phyloP scores from a whole-genome alignment of 148 eudicot genomes.

The Selenicereus undatus region DNA sequence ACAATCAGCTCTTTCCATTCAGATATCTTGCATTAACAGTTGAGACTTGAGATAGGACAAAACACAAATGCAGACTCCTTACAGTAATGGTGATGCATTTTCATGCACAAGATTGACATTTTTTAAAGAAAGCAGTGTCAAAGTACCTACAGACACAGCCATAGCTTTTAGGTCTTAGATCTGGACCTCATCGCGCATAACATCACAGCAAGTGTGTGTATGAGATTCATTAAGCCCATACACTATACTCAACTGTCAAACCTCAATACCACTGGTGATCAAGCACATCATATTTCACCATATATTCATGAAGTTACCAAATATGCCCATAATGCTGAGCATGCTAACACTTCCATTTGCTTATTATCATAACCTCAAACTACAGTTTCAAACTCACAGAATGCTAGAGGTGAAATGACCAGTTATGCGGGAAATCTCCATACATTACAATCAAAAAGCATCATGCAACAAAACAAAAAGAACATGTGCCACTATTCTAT shows the following conservation, averaged over 20 bases:
- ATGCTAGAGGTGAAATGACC: neutral
- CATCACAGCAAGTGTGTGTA: neutral
- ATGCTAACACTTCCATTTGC: neutral
- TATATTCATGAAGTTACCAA: neutral
- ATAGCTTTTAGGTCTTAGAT: neutral
- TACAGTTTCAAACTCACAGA: constrained; percentile 4
- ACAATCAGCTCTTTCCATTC: neutral
- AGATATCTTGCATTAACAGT: neutral
- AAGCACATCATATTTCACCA: neutral
- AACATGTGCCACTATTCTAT: neutral
- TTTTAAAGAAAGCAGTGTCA: neutral
- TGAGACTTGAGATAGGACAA: neutral
- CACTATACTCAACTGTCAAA: neutral
- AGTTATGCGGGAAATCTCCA: neutral
- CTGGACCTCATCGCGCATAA: neutral
- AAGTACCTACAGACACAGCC: neutral
- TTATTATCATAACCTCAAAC: neutral
- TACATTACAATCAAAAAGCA: neutral
- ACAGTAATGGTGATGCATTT: neutral
- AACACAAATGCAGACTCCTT: neutral
- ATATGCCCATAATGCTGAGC: neutral
- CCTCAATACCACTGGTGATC: neutral
- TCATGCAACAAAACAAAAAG: neutral
- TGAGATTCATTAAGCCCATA: neutral
- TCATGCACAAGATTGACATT: neutral